A percentile compares a stretch with the other conserved stretches of the same genome.
Evolutionary conservation across 2,329 filamentous ascomycete genomes (phyloP).

Genomic region (Rutstroemia sp.): DNA sequence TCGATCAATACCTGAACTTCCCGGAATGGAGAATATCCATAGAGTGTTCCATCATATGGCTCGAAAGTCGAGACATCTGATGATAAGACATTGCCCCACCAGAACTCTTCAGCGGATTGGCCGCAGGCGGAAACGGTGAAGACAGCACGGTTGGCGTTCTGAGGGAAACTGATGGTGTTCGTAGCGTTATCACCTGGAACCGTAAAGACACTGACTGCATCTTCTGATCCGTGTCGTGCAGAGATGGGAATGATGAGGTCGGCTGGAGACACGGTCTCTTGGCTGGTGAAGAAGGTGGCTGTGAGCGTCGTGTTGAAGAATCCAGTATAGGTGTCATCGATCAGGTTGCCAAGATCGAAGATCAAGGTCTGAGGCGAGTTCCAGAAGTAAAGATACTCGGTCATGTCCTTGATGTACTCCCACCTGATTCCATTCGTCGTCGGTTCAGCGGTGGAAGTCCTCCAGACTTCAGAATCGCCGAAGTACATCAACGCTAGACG

Average conservation of each 20-base stretch:
- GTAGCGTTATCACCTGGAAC: slow-evolving; percentile 56
- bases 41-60: slow-evolving; percentile 46
- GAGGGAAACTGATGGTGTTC: slow-evolving; percentile 54
- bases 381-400: slow-evolving; percentile 62
- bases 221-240: slow-evolving; percentile 39
- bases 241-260: slow-evolving; percentile 64
- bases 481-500: slow-evolving; percentile 69
- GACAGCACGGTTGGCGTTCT: slow-evolving; percentile 60
- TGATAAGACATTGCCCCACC: slow-evolving; percentile 72
- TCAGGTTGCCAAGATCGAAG: slow-evolving; percentile 70
- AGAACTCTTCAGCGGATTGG: slow-evolving; percentile 73
- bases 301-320: slow-evolving; percentile 67
- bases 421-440: slow-evolving; percentile 63
- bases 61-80: slow-evolving; percentile 53
- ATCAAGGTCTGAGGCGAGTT: slow-evolving; percentile 63
- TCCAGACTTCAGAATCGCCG: slow-evolving; percentile 71
- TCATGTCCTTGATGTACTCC: slow-evolving; percentile 75
- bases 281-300: slow-evolving; percentile 58
- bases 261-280: slow-evolving; percentile 41
- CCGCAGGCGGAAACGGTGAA: slow-evolving; percentile 72
- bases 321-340: slow-evolving; percentile 65
- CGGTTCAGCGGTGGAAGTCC: slow-evolving; percentile 77
- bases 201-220: slow-evolving; percentile 57
- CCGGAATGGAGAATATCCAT: slow-evolving; percentile 66
- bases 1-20: slow-evolving; percentile 75